Percentiles rank a stretch among this genome's conserved stretches.
Conservation (phyloP, 2,329 filamentous ascomycete species). For the Colletotrichum spinosum region DNA sequence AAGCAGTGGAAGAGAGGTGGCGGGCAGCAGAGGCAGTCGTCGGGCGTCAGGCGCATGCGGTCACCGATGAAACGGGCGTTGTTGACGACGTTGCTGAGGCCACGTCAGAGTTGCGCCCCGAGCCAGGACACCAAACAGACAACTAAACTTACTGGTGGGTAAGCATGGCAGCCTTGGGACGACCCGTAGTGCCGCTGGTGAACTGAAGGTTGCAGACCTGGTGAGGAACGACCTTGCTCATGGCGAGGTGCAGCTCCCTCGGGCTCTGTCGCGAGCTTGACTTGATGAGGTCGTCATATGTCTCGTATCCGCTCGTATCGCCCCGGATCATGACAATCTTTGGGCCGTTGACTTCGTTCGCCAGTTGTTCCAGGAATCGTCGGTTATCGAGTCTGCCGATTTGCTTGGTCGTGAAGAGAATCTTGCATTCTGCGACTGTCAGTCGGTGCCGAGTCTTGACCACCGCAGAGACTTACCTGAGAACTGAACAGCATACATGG, state of each 20-base stretch:
- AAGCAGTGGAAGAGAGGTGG: conserved; percentile 91
- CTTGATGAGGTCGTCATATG: conserved; percentile 69
- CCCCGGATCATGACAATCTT: conserved; percentile 72
- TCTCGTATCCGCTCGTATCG: conserved; percentile 64
- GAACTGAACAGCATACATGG: conserved; percentile 77
- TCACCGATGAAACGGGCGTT: conserved; percentile 79
- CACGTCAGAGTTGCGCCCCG: conserved; percentile 18
- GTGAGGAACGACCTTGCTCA: conserved; percentile 68
- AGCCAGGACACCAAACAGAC: neutral
- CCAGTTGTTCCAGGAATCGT: conserved; percentile 67
- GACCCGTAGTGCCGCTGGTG: conserved; percentile 79
- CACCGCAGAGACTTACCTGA: conserved; percentile 60
- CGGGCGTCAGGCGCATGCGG: conserved; percentile 75
- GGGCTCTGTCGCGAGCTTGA: conserved; percentile 61
- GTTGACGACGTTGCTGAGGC: conserved; percentile 68
- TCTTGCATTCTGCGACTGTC: conserved; percentile 67
- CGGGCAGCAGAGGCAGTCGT: conserved; percentile 81
- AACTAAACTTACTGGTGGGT: conserved; percentile 69
- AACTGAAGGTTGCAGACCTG: conserved; percentile 82
- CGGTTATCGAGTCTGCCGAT: conserved; percentile 76
- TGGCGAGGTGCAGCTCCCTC: conserved; percentile 63
- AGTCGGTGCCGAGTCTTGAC: neutral
- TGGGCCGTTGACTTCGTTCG: conserved; percentile 55
- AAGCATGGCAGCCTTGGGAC: conserved; percentile 80
- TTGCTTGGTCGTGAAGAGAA: conserved; percentile 77